A percentile compares a stretch with the other conserved stretches of the same genome.
Evolutionary conservation across 129 eudicot genomes (phyloP).

Genomic region (Rutidosis leptorrhynchoides): DNA sequence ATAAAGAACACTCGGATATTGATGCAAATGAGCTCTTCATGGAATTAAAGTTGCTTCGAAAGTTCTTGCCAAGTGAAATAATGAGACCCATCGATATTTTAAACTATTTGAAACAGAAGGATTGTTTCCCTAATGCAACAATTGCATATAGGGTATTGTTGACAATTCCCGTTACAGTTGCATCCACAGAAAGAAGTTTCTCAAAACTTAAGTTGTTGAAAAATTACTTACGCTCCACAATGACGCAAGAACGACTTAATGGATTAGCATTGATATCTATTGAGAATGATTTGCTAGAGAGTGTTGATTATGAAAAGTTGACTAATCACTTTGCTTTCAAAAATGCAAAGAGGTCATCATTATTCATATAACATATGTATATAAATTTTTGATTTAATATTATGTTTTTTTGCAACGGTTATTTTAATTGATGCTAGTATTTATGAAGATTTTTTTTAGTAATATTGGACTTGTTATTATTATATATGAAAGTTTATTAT

Average conservation of each 20-base stretch:
- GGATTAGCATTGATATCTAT: neutral
- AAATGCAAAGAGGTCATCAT: no score
- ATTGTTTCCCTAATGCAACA: neutral
- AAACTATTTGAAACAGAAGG: neutral
- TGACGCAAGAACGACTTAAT: neutral
- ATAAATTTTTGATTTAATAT: no score
- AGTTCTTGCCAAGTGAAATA: neutral
- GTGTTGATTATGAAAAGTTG: no score
- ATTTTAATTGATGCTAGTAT: no score
- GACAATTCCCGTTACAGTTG: neutral
- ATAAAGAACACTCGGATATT: neutral
- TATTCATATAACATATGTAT: no score
- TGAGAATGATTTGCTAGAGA: no score
- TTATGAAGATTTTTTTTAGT: no score
- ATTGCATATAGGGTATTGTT: neutral
- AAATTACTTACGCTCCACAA: neutral
- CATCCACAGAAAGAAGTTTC: neutral
- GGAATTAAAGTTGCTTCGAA: neutral
- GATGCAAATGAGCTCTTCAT: neutral
- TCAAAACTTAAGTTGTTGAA: neutral
- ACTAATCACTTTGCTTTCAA: no score
- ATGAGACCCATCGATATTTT: neutral
- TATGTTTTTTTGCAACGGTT: no score
- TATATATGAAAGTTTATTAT: no score
- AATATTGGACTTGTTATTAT: no score